Conservation (phyloP, 2,329 filamentous ascomycete genomes). For the Fonsecaea monophora region DNA sequence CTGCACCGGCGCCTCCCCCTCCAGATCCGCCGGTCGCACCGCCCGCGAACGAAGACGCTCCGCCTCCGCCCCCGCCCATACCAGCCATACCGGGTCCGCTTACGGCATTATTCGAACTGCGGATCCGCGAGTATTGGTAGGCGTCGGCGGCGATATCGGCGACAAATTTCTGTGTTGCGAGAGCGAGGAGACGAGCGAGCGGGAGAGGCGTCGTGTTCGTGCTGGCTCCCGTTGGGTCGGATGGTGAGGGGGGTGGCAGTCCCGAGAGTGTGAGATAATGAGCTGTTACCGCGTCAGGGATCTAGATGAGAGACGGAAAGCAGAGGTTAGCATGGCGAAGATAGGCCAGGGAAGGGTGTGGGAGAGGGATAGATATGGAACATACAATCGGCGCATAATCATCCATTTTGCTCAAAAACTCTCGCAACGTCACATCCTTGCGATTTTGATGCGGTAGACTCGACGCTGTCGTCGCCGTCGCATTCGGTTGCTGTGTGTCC, state of each 20-base stretch:
- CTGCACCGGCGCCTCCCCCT: constrained; percentile 49
- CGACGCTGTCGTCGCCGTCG: constrained; percentile 32
- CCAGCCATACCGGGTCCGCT: constrained; percentile 69
- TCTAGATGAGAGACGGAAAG: constrained; percentile 59
- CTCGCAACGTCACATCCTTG: constrained; percentile 90
- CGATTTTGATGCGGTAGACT: constrained; percentile 66
- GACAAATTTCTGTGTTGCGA: constrained; percentile 99
- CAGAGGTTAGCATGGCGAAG: background rate
- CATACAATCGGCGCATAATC: constrained; percentile 95
- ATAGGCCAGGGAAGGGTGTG: too few species aligned
- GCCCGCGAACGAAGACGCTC: constrained; percentile 31
- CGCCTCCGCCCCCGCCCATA: constrained; percentile 55
- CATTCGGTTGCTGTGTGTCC: constrained; percentile 30
- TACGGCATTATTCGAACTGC: constrained; percentile 94
- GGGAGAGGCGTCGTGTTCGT: constrained; percentile 79
- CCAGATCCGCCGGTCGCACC: constrained; percentile 24
- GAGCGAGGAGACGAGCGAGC: constrained; percentile 88
- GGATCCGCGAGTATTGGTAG: constrained; percentile 96
- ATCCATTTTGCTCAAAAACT: constrained; percentile 96
- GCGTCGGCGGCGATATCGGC: constrained; percentile 96
- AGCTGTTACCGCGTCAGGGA: constrained; percentile 94
- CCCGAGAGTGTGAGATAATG: constrained; percentile 98
- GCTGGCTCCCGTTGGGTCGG: constrained; percentile 73
- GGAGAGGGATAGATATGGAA: constrained; percentile 30
- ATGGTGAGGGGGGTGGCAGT: constrained; percentile 86